Base-by-base conservation (phyloP, 2,329 filamentous ascomycete species). In the Fusarium equiseti region DNA sequence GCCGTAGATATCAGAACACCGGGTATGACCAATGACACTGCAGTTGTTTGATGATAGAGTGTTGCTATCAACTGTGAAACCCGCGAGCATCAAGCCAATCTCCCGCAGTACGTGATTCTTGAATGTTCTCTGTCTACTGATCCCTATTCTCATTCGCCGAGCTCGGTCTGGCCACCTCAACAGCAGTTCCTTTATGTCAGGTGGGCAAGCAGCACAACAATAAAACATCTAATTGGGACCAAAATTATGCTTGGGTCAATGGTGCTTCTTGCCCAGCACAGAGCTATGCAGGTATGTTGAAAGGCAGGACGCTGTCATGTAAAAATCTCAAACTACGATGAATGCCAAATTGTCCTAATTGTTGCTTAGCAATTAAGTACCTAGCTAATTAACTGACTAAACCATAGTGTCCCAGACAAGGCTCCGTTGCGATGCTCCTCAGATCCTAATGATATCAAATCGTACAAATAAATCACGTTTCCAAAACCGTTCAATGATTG, bases 401-500 rank as follows among this genome's bases (percentile, higher is more conserved):
- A 42, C 48, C 35, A 29, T 62, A 51, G 52, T 20, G 62, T 62
- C 63, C 63, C 71, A 60, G 51, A 62, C 55, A 71, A 71, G 54
- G 60, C 67, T 61, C 70, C 70, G 48, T 56, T 68, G 63, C 58
- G 54, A 72, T 71, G 66, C 59, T 68, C 49, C 56, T 42, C 53
- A 52, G 56, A 63, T 54, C 70, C 63, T 57, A 72, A 54, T 45
- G 45, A 66, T 72, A 64, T 60, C 60, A 72, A 63, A 61, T 65
- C 56, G 50, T 66, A 57, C 68, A 74, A 60, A 54, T 55, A 44
- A 66, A 60, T 49, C 43, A 57, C 54, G 26, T 56, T 38, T 45
- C 59, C 48, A 49, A 32, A 24, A 43, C 15, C 16, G 40, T 38
- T 55, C 63, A 81, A 42, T 79, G 78, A 24, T 77, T 77, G n/a